phyloP scores from a whole-genome alignment of 306 rosid genomes.

The Casuarina glauca region DNA sequence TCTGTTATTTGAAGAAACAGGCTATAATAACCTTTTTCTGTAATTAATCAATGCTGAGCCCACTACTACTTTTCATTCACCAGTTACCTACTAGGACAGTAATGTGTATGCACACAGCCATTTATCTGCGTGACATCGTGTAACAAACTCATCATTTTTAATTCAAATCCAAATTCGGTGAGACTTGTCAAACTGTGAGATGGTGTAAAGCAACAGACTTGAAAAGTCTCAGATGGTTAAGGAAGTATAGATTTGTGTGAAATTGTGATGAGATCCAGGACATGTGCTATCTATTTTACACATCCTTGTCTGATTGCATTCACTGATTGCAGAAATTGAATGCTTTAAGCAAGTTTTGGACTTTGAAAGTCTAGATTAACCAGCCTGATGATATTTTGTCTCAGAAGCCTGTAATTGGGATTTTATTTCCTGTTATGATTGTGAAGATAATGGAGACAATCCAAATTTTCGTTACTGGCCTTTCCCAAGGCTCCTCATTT shows the following conservation, averaged over 20 bases:
- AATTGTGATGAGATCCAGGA: neutral
- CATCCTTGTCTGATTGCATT: constrained; percentile 1
- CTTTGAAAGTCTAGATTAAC: neutral
- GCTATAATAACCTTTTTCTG: too few species aligned
- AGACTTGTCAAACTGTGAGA: neutral
- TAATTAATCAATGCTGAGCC: neutral
- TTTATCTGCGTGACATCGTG: neutral
- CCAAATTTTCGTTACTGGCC: neutral
- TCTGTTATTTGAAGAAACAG: neutral
- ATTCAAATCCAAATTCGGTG: neutral
- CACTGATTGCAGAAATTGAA: neutral
- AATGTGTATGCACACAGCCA: neutral
- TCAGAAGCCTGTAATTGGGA: neutral
- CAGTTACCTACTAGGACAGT: neutral
- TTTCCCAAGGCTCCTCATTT: neutral
- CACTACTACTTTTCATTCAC: neutral
- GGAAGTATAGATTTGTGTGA: neutral
- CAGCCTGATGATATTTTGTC: neutral
- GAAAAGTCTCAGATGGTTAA: neutral
- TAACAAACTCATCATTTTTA: neutral
- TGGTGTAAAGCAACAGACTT: neutral
- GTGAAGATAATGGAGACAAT: too few species aligned
- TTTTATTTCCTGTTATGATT: neutral
- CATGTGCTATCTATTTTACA: neutral
- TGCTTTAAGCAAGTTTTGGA: neutral